Evolutionary conservation across 306 rosid species (phyloP).

Genomic region (Dicorynia guianensis): DNA sequence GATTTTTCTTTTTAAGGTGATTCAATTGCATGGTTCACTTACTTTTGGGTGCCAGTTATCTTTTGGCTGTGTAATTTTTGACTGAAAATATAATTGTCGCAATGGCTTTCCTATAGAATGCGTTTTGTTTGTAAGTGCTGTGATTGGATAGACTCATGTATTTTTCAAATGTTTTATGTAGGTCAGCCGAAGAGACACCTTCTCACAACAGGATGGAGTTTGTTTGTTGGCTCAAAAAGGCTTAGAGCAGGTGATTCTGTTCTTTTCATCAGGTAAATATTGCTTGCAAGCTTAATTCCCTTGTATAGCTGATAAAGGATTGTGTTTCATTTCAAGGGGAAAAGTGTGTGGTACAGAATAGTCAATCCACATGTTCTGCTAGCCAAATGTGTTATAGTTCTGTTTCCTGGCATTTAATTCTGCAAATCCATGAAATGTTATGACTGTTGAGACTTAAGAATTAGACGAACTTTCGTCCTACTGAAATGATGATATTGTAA

Average conservation of each 20-base stretch:
- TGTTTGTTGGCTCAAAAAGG: conserved; percentile 76
- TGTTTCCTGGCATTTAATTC: neutral
- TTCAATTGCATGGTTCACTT: neutral
- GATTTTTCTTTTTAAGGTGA: neutral
- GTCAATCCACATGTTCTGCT: neutral
- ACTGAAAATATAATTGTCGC: neutral
- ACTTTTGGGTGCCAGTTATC: too few relatives aligned
- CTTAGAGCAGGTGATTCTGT: conserved; percentile 85
- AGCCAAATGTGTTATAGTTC: neutral
- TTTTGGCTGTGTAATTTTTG: neutral
- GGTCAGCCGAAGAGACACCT: conserved; percentile 78
- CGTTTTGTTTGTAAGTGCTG: neutral
- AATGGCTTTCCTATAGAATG: neutral
- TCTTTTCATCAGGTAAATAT: conserved; percentile 67
- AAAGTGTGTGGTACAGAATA: neutral
- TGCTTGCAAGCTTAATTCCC: neutral
- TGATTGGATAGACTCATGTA: neutral
- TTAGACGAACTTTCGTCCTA: too few relatives aligned
- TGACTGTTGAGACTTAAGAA: neutral
- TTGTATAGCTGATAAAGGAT: neutral
- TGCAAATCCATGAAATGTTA: too few relatives aligned
- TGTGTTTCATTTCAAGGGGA: neutral
- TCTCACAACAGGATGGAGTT: conserved; percentile 79
- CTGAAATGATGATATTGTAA: neutral
- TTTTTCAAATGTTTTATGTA: conserved; percentile 16